Conservation (phyloP, 1,284 basidiomycete genomes). For the Cystobasidium sp. region DNA sequence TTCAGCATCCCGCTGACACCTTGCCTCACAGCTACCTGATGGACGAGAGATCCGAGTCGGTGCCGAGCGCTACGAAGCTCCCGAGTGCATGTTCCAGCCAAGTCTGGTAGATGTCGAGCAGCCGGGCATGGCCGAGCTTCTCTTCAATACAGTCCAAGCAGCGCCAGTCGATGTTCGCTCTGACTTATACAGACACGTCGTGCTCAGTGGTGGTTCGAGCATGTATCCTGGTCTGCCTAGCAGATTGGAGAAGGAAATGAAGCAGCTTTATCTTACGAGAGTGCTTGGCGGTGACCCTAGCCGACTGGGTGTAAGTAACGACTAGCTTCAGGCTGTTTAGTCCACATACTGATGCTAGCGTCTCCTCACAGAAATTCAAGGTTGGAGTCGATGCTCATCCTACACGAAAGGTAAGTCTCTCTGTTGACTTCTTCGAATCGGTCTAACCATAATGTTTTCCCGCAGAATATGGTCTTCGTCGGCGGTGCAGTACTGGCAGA, state of each 20-base stretch:
- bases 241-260: constrained; percentile 98
- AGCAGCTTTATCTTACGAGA: constrained; percentile 91
- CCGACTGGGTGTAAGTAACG: constrained; percentile 75
- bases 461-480: constrained; percentile 99
- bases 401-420: constrained; percentile 72
- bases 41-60: constrained; percentile 97
- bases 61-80: constrained; percentile 99
- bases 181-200: constrained; percentile 97
- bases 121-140: constrained; percentile 85
- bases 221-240: constrained; percentile 99
- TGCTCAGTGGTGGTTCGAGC: constrained; percentile 93
- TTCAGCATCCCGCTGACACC: constrained; percentile 85
- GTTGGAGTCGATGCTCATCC: constrained; percentile 98
- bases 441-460: constrained; percentile 57
- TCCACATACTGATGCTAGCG: not conserved
- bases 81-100: constrained; percentile 99
- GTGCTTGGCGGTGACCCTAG: constrained; percentile 84
- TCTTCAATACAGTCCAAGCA: constrained; percentile 76
- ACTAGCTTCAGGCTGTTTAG: not conserved
- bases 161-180: constrained; percentile 88
- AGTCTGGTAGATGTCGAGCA: constrained; percentile 97
- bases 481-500: constrained; percentile 95
- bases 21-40: constrained; percentile 77
- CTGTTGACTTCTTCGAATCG: not conserved
- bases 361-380: constrained; percentile 87